Conservation (phyloP, 768 basidiomycete species). For the Lactifluus subvellereus region DNA sequence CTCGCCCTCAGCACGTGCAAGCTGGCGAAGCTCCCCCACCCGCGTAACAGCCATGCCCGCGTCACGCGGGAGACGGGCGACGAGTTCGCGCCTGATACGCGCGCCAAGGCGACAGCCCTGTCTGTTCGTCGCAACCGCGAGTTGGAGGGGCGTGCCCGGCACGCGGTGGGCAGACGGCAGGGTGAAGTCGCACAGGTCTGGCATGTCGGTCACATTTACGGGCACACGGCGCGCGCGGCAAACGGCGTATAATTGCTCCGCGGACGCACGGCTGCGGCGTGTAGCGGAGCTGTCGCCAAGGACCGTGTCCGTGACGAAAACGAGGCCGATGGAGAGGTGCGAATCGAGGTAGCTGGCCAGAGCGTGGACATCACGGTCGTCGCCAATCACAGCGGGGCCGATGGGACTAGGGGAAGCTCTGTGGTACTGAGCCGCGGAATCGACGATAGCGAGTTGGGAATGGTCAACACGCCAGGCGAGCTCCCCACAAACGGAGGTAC, state of each 20-base stretch:
- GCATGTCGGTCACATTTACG: conserved; percentile 84
- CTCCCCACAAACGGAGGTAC: conserved; percentile 57
- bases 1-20: conserved; percentile 43
- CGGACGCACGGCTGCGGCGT: conserved; percentile 47
- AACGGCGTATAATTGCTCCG: conserved; percentile 48
- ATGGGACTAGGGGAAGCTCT: conserved; percentile 29
- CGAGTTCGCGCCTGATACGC: conserved; percentile 76
- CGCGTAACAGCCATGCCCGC: conserved; percentile 70
- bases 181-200: conserved; percentile 82
- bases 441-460: conserved; percentile 51
- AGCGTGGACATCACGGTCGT: conserved; percentile 37
- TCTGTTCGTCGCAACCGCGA: conserved; percentile 88
- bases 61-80: conserved; percentile 63
- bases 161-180: conserved; percentile 87
- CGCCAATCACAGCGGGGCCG: conserved; percentile 16
- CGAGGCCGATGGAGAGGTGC: conserved; percentile 40
- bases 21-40: conserved; percentile 59
- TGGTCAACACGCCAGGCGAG: conserved; percentile 55
- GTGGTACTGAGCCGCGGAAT: conserved; percentile 43
- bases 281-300: conserved; percentile 30
- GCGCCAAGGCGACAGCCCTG: conserved; percentile 82
- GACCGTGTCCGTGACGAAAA: conserved; percentile 80
- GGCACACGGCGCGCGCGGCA: conserved; percentile 59
- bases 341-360: conserved; percentile 45
- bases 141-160: conserved; percentile 54